These are phyloP conservation scores for Tetrahymena thermophila DNA, from an alignment of 73 alveolate genomes.

Conservation along the genomic window DNA sequence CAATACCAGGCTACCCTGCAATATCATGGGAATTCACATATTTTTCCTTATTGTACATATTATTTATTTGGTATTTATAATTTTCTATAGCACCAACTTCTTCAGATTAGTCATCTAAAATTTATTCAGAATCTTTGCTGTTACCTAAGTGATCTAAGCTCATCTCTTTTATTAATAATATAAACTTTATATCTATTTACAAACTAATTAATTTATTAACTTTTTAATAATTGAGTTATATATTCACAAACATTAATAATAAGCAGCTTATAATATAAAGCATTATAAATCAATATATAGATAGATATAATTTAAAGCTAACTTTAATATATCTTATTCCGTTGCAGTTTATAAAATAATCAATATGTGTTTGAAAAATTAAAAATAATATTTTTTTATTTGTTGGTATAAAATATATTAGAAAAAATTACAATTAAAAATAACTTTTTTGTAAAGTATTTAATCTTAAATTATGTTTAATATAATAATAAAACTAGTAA, in stretches of 20 bases:
- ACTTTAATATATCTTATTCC: background rate
- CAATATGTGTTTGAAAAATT: too few species aligned
- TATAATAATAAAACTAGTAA: too few species aligned
- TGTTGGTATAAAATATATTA: background rate
- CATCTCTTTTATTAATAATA: background rate
- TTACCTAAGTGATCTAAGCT: background rate
- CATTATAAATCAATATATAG: too few species aligned
- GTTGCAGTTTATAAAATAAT: background rate
- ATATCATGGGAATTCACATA: conserved; percentile 37
- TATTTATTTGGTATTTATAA: conserved; percentile 21
- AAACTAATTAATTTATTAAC: background rate
- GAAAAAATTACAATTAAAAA: too few species aligned
- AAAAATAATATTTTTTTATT: too few species aligned
- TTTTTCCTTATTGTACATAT: conserved; percentile 43
- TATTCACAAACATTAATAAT: background rate
- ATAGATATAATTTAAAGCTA: background rate
- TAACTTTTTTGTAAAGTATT: too few species aligned
- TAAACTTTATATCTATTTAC: background rate
- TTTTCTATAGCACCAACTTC: background rate
- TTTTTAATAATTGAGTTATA: background rate
- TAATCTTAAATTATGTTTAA: too few species aligned
- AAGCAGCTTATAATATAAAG: too few species aligned
- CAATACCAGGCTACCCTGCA: conserved; percentile 44
- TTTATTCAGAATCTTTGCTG: background rate
- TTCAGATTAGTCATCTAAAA: conserved; percentile 12